A percentile compares a stretch with the other conserved stretches of the same genome.
Evolutionary conservation across 345 rosid genomes (phyloP).

Genomic region (Ceriops decandra): DNA sequence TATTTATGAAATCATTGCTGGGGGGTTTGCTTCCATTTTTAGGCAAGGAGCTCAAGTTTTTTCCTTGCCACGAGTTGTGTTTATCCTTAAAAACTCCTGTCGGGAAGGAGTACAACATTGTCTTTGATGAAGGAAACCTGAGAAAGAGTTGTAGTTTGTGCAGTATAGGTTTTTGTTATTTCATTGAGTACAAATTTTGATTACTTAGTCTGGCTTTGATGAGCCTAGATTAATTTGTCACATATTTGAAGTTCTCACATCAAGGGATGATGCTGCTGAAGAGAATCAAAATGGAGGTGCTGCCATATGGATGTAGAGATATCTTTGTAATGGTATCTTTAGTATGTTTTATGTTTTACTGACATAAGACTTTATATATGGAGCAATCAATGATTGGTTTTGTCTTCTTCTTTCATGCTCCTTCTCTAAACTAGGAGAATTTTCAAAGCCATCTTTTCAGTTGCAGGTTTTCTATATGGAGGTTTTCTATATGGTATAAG

Average conservation of each 20-base stretch:
- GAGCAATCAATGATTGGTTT: slow-evolving; percentile 4
- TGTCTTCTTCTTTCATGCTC: slow-evolving; percentile 1
- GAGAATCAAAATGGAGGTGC: not conserved
- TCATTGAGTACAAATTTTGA: too few relatives aligned
- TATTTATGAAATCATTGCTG: too few relatives aligned
- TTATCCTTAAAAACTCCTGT: too few relatives aligned
- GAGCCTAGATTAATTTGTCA: too few relatives aligned
- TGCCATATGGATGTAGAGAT: slow-evolving; percentile 1
- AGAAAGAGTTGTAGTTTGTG: too few relatives aligned
- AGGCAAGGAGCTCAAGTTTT: too few relatives aligned
- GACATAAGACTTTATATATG: slow-evolving; percentile 1
- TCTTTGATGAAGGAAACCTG: too few relatives aligned
- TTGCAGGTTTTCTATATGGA: slow-evolving; percentile 10
- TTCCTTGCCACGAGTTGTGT: too few relatives aligned
- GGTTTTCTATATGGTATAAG: slow-evolving; percentile 12
- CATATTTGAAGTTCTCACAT: not conserved
- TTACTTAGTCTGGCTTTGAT: too few relatives aligned
- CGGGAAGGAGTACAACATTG: too few relatives aligned
- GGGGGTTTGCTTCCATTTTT: too few relatives aligned
- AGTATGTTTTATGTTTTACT: not conserved
- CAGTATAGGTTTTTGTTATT: too few relatives aligned
- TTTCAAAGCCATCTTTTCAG: slow-evolving; percentile 10
- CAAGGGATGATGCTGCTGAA: slow-evolving; percentile 4
- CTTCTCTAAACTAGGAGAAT: not conserved
- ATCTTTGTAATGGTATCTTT: not conserved